Evolutionary conservation across 2,329 filamentous ascomycete genomes (phyloP), one percentile per base, ranked within the genome.

Genomic region (Phyllosticta paracitricarpa): DNA sequence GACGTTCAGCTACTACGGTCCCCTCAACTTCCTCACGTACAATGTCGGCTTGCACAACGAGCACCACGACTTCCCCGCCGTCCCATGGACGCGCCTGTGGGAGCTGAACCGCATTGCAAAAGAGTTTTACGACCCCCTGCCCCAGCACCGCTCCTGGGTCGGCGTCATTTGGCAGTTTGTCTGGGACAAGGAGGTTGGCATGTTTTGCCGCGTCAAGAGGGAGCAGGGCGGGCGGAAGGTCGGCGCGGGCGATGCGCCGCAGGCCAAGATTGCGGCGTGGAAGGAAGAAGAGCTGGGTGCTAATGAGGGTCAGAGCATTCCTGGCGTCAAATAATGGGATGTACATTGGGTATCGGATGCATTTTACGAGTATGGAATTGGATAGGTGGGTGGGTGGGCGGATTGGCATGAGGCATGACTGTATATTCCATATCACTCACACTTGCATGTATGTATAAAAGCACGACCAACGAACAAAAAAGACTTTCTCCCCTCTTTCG

Each of bases 11-110:
- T 99, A 99, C 82, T 99, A 99, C 73, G 94, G 94, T 0, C 84
- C 89, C 0, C 82, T 97, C 66, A 99, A 99, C 77, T 77, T 91
- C 69, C 77, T 99, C 57, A 96, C 92, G 0, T 99, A 97, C 81
- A 99, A 99, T 69, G 94, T 99, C 54, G 94, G 94, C 59, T 79
- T 97, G 70, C 94, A 99, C 80, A 99, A 99, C 73, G 94, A 99
- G 80, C 94, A 99, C 76, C 94, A 99, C 75, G 94, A 99, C 75
- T 99, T 99, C 77, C 94, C 94, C 10, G 94, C 94, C 56, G 84
- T 99, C 55, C 93, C 94, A 0, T 99, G 94, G 94, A 97, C 91
- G 9, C 82, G 88, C 33, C 82, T 99, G 51, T 89, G 87, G 60
- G 81, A 81, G 70, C 79, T 99, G 59, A 85, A 92, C 70, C 77